Conservation (phyloP, 164 flowering plant species). For the Echeveria elegans region DNA sequence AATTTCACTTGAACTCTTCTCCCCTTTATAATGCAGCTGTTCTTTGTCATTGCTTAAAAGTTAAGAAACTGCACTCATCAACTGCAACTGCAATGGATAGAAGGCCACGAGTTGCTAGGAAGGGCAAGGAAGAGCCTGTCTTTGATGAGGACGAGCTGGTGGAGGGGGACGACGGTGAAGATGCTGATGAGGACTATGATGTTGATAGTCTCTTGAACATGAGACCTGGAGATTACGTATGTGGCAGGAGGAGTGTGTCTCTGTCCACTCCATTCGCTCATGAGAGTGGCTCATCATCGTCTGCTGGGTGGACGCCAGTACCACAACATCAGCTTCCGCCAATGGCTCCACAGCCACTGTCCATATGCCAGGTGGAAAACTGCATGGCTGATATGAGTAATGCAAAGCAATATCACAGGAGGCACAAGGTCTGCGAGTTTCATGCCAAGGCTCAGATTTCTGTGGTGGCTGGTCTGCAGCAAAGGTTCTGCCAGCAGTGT, state of each 20-base stretch:
- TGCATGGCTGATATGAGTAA: slow-evolving; percentile 47
- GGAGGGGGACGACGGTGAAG: slow-evolving; percentile 18
- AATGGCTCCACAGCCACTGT: slow-evolving; percentile 4
- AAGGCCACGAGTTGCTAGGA: slow-evolving; percentile 20
- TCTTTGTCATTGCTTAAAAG: not conserved
- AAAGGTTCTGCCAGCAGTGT: slow-evolving; percentile 93
- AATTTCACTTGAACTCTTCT: not conserved
- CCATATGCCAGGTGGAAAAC: slow-evolving; percentile 57
- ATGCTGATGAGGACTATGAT: slow-evolving; percentile 29
- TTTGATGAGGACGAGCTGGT: slow-evolving; percentile 21
- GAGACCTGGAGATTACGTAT: slow-evolving; percentile 28
- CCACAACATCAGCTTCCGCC: slow-evolving; percentile 10
- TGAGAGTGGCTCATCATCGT: slow-evolving; percentile 11
- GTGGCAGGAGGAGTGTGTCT: slow-evolving; percentile 14
- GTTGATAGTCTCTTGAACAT: slow-evolving; percentile 16
- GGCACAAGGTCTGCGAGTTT: slow-evolving; percentile 72
- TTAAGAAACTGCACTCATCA: not conserved
- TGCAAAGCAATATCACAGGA: slow-evolving; percentile 56
- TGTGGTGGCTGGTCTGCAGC: slow-evolving; percentile 38
- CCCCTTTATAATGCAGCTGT: not conserved
- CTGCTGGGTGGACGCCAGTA: slow-evolving; percentile 11
- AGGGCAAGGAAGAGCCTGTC: slow-evolving; percentile 19
- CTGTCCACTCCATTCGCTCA: not conserved
- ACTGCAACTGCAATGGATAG: slow-evolving; percentile 18
- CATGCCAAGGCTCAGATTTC: slow-evolving; percentile 69